phyloP scores from a whole-genome alignment of 306 rosid species.

The Oemleria cerasiformis region DNA sequence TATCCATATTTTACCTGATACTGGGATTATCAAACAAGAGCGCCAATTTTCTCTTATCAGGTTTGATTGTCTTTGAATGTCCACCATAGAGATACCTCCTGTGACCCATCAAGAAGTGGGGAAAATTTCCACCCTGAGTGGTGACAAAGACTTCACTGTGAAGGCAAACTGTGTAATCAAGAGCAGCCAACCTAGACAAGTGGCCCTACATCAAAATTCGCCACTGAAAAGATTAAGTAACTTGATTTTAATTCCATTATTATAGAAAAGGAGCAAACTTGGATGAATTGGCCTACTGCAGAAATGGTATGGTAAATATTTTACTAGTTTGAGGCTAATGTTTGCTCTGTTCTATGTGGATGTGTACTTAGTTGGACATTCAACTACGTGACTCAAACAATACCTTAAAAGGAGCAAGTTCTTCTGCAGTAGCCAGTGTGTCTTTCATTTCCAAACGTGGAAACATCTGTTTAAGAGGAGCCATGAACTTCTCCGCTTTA shows the following conservation, averaged over 20 bases:
- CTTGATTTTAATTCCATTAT: slow-evolving; percentile 2
- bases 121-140: slow-evolving; percentile 97
- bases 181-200: slow-evolving; percentile 94
- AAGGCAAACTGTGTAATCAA: slow-evolving; percentile 93
- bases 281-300: neutral
- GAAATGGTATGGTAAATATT: slow-evolving; percentile 17
- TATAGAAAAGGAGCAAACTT: slow-evolving; percentile 40
- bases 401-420: slow-evolving; percentile 86
- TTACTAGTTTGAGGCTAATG: slow-evolving; percentile 11
- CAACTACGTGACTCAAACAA: slow-evolving; percentile 16
- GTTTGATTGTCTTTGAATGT: slow-evolving; percentile 89
- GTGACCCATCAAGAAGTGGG: slow-evolving; percentile 97
- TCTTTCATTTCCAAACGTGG: slow-evolving; percentile 85
- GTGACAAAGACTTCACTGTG: slow-evolving; percentile 95
- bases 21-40: slow-evolving; percentile 63
- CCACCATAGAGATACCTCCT: slow-evolving; percentile 79
- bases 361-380: slow-evolving; percentile 6
- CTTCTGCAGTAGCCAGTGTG: slow-evolving; percentile 72
- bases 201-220: slow-evolving; percentile 71
- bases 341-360: slow-evolving; percentile 24
- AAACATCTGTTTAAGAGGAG: slow-evolving; percentile 93
- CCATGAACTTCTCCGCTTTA: slow-evolving; percentile 78
- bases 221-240: slow-evolving; percentile 17
- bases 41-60: slow-evolving; percentile 87
- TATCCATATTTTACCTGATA: slow-evolving; percentile 51